Base-by-base conservation (phyloP, 164 flowering plant genomes). In the Brasenia schreberi region DNA sequence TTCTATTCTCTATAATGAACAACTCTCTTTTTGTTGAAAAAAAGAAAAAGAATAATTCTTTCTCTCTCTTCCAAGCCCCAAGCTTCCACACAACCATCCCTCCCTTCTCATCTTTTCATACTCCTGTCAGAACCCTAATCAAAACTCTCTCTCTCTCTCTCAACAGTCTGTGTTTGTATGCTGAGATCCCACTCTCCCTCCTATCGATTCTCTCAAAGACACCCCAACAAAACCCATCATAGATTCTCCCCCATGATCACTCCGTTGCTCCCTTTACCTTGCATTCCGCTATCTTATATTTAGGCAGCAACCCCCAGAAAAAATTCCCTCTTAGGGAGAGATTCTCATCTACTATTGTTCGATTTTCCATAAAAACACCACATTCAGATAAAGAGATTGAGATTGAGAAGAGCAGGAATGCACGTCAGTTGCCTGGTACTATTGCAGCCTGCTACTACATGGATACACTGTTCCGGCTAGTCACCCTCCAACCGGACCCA, bases 391-490 rank as follows among this genome's bases (percentile, higher is more conserved):
- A 14, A 49, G 56, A 49, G 56, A 7, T 33, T 33, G 39, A 33
- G 39, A 33, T 33, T 33, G 39, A 49, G 16, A 14, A 49, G 56
- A 49, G 16, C 6, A 14, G 56, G 56, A 9, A 49, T 49, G 56
- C 56, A 49, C 56, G 56, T 5, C 56, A 49, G 16, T 33, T 33
- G 56, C 56, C 12, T 49, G 12, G 56, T 49, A 49, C 56, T 9
- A 49, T 9, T 33, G 12, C 56, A 49, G 56, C 56, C 56, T 49
- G 56, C 39, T 33, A 33, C 39, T 78, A 80, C 77, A 90, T 90
- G 97, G 96, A 94, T 88, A 87, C 97, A 67, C 84, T 91, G 83
- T 94, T 94, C 78, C 80, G 92, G 73, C 79, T 94, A 59, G 96
- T 89, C 19, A 83, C 77, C 73, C 79, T 81, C 64, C 94, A 83